A percentile compares a stretch with the other conserved stretches of the same genome.
These are phyloP conservation scores for Alternaria infectoria DNA, from an alignment of 2,329 filamentous ascomycete species.

Conservation along the genomic window DNA sequence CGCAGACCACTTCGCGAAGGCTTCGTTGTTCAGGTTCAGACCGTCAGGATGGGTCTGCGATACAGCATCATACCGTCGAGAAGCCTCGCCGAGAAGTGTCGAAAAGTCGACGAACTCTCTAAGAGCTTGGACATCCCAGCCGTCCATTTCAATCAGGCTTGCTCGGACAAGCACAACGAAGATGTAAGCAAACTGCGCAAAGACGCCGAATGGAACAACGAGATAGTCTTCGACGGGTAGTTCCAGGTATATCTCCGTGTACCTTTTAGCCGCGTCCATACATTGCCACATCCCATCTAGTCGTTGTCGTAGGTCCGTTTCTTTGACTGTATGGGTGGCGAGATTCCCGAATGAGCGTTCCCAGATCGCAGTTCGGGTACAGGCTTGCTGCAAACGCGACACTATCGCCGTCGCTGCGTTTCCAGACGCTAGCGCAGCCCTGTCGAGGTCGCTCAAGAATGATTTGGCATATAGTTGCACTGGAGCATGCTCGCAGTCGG, in stretches of 20 bases:
- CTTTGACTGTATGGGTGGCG: background rate
- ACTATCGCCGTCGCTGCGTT: background rate
- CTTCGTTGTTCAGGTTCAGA: background rate
- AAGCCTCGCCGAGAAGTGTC: background rate
- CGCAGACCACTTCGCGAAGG: background rate
- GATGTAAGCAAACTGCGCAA: constrained; percentile 16
- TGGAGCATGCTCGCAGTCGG: background rate
- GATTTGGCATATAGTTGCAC: background rate
- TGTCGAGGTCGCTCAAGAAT: background rate
- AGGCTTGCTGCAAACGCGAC: background rate
- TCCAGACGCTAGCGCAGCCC: background rate
- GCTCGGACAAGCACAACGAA: constrained; percentile 17
- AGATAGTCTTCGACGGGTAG: background rate
- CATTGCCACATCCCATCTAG: background rate
- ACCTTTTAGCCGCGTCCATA: background rate
- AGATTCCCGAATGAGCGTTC: constrained; percentile 1
- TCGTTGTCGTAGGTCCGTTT: background rate
- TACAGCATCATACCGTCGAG: background rate
- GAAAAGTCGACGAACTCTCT: background rate
- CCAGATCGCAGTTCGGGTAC: constrained; percentile 2
- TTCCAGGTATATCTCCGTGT: background rate
- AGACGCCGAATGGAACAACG: constrained; percentile 8
- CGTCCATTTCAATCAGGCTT: background rate
- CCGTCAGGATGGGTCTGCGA: background rate
- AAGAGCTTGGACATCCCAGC: background rate